A percentile compares a stretch with the other conserved stretches of the same genome.
Conservation (phyloP, 2,329 filamentous ascomycete species). For the Colletotrichum tofieldiae region DNA sequence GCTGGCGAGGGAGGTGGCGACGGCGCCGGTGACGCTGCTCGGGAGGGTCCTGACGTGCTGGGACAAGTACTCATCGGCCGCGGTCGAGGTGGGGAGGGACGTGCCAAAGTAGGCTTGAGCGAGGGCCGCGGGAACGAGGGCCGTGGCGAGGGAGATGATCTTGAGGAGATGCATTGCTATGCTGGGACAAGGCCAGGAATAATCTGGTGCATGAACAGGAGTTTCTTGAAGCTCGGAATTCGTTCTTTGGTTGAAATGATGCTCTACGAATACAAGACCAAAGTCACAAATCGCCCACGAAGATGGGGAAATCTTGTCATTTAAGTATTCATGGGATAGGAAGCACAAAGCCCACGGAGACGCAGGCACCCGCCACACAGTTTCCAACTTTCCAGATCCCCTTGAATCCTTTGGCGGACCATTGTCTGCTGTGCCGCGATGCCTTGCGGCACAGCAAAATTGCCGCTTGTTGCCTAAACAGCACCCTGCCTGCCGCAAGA, state of each 20-base stretch:
- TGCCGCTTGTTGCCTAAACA: neutral
- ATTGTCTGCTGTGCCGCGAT: conserved; percentile 6
- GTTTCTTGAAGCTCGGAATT: no score
- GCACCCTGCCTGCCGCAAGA: neutral
- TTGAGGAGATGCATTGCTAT: conserved; percentile 19
- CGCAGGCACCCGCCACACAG: neutral
- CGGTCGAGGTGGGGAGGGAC: conserved; percentile 24
- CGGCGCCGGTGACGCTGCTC: conserved; percentile 16
- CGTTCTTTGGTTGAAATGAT: neutral
- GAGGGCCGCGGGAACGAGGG: neutral
- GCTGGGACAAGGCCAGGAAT: no score
- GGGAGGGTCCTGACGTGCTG: neutral
- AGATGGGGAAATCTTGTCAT: no score
- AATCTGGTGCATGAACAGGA: no score
- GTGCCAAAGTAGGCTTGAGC: conserved; percentile 2
- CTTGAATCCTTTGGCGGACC: neutral
- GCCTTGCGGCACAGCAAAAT: conserved; percentile 3
- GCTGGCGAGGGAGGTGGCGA: conserved; percentile 29
- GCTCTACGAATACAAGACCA: neutral
- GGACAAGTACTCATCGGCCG: conserved; percentile 24
- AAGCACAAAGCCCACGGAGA: neutral
- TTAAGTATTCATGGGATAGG: neutral
- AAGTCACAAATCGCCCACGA: no score
- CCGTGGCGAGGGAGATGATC: neutral
- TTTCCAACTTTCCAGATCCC: neutral